A percentile compares a stretch with the other conserved stretches of the same genome.
These are phyloP conservation scores for Tulasnella sp. DNA, from an alignment of 768 basidiomycete species.

Conservation along the genomic window DNA sequence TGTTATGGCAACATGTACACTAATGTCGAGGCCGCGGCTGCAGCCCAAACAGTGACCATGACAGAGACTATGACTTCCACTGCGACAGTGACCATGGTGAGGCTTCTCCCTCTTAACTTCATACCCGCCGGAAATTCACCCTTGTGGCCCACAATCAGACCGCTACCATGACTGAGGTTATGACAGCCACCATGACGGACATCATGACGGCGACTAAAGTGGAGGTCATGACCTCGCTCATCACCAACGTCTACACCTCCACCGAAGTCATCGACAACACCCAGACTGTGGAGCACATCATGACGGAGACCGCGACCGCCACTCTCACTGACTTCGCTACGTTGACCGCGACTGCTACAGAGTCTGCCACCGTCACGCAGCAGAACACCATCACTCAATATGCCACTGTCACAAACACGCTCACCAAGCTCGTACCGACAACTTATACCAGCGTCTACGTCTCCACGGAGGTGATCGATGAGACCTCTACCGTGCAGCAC, in stretches of 20 bases:
- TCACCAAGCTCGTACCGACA: conserved; percentile 35
- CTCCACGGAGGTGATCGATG: conserved; percentile 46
- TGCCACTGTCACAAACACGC: conserved; percentile 29
- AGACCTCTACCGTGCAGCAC: conserved; percentile 29
- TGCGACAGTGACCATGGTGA: not conserved
- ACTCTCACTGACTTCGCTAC: conserved; percentile 34
- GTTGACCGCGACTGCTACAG: conserved; percentile 31
- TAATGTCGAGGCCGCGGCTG: not conserved
- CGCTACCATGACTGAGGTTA: conserved; percentile 17
- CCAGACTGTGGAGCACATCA: conserved; percentile 43
- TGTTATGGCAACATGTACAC: conserved; percentile 3
- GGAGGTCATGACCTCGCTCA: conserved; percentile 7
- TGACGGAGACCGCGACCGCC: conserved; percentile 43
- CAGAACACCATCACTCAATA: conserved; percentile 38
- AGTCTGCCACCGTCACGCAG: conserved; percentile 22
- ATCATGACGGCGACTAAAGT: conserved; percentile 12
- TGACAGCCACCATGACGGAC: conserved; percentile 35
- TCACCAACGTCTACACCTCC: conserved; percentile 26
- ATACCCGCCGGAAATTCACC: not conserved
- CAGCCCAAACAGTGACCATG: conserved; percentile 27
- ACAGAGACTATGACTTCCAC: conserved; percentile 25
- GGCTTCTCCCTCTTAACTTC: not conserved
- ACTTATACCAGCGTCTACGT: conserved; percentile 45
- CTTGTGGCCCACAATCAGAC: conserved; percentile 22
- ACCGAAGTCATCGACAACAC: conserved; percentile 51